Base-by-base conservation (phyloP, 306 rosid genomes). In the Prunus fruticosa region DNA sequence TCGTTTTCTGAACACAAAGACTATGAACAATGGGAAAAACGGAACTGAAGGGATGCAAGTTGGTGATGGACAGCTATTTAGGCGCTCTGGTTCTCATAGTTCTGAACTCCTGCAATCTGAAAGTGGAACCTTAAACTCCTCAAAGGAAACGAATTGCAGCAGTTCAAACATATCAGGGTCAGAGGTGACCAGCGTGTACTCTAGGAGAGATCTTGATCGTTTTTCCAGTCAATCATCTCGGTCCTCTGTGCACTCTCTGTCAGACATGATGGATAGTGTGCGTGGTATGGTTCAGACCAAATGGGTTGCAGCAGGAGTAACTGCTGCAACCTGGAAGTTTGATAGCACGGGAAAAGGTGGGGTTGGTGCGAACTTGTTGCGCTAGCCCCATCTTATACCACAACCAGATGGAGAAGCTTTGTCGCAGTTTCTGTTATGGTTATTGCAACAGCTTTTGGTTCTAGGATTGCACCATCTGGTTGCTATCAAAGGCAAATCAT, bases 1-100 rank as follows among this genome's bases (percentile, higher is more conserved):
- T 22, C 96, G 99, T 19, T 95, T 95, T 88, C 79, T 95, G 87
- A 95, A 95, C 88, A 78, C 88, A 11, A 90, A 57, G 84, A 72
- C 1, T 50, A 6, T 25, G 76, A 83, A 54, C 20, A 77, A 67
- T 4, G 81, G 69, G 28, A 73, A 75, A 74, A 32, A 23, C 28
- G 68, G 71, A 83, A 80, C 73, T 50, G 77, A 76, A 80, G 79
- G 22, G 83, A 82, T 64, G 62, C 87, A 73, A 78, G 61, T 47
- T 32, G 82, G 83, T 12, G 73, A 74, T 49, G 68, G 41, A 34
- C 88, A 78, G 70, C 50, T 86, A 66, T 78, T 74, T 72, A 84
- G 60, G 67, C 79, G 58, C 64, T 38, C 89, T 19, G 88, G 92
- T 62, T 96, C 96, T 67, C 96, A 78, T 52, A 83, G 88, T 80